Evolutionary conservation across 768 basidiomycete genomes (phyloP).

Genomic region (Aureoboletus auriporus): DNA sequence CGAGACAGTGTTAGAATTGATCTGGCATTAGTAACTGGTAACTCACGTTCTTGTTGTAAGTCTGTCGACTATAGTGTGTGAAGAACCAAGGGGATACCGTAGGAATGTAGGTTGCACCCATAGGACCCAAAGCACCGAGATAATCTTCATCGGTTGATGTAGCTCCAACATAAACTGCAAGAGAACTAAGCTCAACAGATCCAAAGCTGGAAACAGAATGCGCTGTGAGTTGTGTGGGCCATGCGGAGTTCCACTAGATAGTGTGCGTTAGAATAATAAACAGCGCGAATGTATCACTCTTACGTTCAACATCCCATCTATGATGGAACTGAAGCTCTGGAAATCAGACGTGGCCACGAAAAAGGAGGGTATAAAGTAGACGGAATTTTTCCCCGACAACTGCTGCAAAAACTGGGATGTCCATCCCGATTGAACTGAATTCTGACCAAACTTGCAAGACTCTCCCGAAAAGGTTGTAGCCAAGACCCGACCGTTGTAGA

Average conservation of each 20-base stretch:
- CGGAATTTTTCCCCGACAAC: conserved; percentile 39
- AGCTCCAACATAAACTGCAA: conserved; percentile 39
- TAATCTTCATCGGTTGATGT: conserved; percentile 54
- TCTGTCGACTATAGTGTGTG: conserved; percentile 64
- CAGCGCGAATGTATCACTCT: conserved; percentile 15
- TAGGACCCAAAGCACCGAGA: conserved; percentile 36
- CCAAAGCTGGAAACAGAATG: conserved; percentile 5
- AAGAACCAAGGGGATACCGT: conserved; percentile 77
- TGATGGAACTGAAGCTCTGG: conserved; percentile 41
- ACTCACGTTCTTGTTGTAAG: conserved; percentile 71
- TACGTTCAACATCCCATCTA: conserved; percentile 62
- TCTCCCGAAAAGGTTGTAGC: conserved; percentile 75
- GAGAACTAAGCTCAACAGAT: conserved; percentile 21
- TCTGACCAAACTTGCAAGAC: conserved; percentile 60
- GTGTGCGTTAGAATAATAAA: conserved; percentile 10
- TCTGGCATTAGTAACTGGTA: background rate
- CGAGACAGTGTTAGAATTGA: background rate
- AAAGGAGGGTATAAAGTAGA: conserved; percentile 69
- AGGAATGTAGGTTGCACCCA: conserved; percentile 38
- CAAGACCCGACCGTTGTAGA: conserved; percentile 44
- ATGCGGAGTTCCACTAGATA: conserved; percentile 70
- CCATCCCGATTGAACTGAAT: conserved; percentile 53
- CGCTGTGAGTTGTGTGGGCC: conserved; percentile 62
- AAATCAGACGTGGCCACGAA: conserved; percentile 54
- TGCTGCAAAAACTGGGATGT: conserved; percentile 46